Percentiles rank a stretch among this genome's conserved stretches.
Evolutionary conservation across 352 stramenopile species (phyloP).

Genomic region (Phytophthora vignae): DNA sequence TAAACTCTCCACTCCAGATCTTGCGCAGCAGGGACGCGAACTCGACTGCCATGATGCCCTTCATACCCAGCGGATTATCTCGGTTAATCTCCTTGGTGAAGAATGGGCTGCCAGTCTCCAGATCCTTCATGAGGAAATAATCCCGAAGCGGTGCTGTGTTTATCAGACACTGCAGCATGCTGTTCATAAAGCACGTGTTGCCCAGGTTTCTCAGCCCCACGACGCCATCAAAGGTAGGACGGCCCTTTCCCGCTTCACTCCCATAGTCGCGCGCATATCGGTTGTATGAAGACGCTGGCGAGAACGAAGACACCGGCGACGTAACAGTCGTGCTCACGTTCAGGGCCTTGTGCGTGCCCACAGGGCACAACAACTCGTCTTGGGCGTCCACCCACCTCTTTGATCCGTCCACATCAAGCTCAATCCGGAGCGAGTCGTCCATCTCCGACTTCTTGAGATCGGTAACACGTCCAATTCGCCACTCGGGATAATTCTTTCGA

Average conservation of each 20-base stretch:
- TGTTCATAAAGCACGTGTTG: conserved; percentile 91
- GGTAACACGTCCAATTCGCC: conserved; percentile 58
- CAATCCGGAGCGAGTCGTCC: conserved; percentile 42
- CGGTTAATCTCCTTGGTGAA: conserved; percentile 93
- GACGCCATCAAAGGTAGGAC: conserved; percentile 64
- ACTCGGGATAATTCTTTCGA: conserved; percentile 63
- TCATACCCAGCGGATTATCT: conserved; percentile 95
- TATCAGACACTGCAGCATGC: conserved; percentile 93
- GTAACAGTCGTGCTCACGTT: conserved; percentile 42
- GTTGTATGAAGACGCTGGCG: conserved; percentile 34
- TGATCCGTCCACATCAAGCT: conserved; percentile 54
- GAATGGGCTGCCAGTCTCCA: conserved; percentile 43
- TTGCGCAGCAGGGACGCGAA: conserved; percentile 95
- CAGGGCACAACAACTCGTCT: conserved; percentile 66
- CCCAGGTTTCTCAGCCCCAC: conserved; percentile 81
- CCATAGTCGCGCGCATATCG: conserved; percentile 51
- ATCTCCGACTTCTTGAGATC: conserved; percentile 35
- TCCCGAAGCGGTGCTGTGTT: conserved; percentile 92
- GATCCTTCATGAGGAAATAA: conserved; percentile 92
- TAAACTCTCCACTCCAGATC: conserved; percentile 94
- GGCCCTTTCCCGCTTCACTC: conserved; percentile 58
- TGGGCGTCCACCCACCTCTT: conserved; percentile 67
- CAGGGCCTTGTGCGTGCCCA: conserved; percentile 63
- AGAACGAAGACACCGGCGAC: conserved; percentile 21
- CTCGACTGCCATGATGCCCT: conserved; percentile 94